Percentiles rank a stretch among this genome's conserved stretches.
Evolutionary conservation across 2,329 filamentous ascomycete genomes (phyloP).

Genomic region (Talaromyces verruculosus): DNA sequence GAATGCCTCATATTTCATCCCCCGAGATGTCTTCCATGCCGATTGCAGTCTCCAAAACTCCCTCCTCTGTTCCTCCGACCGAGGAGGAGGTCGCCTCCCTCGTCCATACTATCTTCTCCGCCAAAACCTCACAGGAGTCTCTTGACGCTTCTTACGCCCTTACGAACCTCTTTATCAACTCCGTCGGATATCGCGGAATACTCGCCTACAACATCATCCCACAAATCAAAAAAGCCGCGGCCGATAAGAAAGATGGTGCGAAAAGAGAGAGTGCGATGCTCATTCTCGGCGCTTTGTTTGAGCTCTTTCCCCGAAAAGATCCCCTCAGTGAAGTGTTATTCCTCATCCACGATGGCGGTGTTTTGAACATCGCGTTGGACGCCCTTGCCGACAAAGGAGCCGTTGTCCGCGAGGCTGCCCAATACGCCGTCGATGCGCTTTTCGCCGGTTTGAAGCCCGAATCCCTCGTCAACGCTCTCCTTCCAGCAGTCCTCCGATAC

Average conservation of each 20-base stretch:
- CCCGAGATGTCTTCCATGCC: slow-evolving; percentile 43
- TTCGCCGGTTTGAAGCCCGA: slow-evolving; percentile 78
- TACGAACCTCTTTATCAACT: slow-evolving; percentile 63
- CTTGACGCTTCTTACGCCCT: slow-evolving; percentile 67
- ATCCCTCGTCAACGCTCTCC: slow-evolving; percentile 75
- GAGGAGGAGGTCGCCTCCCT: slow-evolving; percentile 66
- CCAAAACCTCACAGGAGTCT: slow-evolving; percentile 66
- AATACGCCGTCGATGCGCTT: slow-evolving; percentile 89
- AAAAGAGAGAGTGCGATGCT: slow-evolving; percentile 91
- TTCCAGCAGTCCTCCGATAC: slow-evolving; percentile 74
- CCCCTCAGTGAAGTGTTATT: slow-evolving; percentile 78
- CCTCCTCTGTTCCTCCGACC: slow-evolving; percentile 55
- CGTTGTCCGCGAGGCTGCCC: slow-evolving; percentile 84
- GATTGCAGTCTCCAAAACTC: slow-evolving; percentile 51
- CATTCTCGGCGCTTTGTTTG: slow-evolving; percentile 87
- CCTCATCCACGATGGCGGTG: slow-evolving; percentile 73
- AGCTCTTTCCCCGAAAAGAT: slow-evolving; percentile 77
- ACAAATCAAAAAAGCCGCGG: slow-evolving; percentile 72
- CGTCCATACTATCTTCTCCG: slow-evolving; percentile 66
- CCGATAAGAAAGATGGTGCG: slow-evolving; percentile 88
- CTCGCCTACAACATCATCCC: slow-evolving; percentile 62
- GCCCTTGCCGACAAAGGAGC: slow-evolving; percentile 84
- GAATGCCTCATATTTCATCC: slow-evolving; percentile 52
- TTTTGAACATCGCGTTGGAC: slow-evolving; percentile 75
- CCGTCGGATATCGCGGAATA: slow-evolving; percentile 64